Conservation (phyloP, 441 rosid species). For the Flueggea neowawraea region DNA sequence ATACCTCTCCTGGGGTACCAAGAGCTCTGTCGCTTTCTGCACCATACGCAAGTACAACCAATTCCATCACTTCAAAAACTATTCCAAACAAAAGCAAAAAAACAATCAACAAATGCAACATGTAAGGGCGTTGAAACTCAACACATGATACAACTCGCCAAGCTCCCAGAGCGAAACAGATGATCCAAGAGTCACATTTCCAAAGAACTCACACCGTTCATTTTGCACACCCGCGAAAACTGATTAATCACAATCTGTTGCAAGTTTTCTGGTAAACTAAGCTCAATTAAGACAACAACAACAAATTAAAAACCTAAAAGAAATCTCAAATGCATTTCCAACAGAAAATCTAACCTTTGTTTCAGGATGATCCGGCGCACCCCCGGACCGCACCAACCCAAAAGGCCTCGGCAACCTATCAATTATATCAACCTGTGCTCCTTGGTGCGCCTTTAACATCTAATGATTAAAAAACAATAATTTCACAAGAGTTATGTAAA, state of each 20-base stretch:
- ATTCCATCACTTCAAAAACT: conserved; percentile 17
- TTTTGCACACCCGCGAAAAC: conserved; percentile 72
- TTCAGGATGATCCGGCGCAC: conserved; percentile 97
- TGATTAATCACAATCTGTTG: conserved; percentile 83
- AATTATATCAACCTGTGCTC: conserved; percentile 65
- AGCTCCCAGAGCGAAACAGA: conserved; percentile 72
- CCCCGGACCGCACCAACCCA: conserved; percentile 91
- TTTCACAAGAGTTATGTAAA: background rate
- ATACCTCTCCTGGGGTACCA: conserved; percentile 83
- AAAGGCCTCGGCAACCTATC: conserved; percentile 93
- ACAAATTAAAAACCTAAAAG: background rate
- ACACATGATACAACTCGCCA: conserved; percentile 73
- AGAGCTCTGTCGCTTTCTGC: conserved; percentile 91
- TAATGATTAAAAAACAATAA: conserved; percentile 13
- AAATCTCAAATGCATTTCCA: background rate
- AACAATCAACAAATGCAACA: background rate
- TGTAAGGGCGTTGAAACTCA: conserved; percentile 19
- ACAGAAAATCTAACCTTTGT: conserved; percentile 54
- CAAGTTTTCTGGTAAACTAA: conserved; percentile 47
- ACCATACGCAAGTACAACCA: conserved; percentile 97
- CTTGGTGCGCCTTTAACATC: conserved; percentile 71
- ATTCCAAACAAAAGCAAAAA: conserved; percentile 1
- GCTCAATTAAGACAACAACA: conserved; percentile 34
- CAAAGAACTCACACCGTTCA: conserved; percentile 65
- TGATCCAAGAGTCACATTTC: conserved; percentile 71